phyloP scores from a whole-genome alignment of 768 basidiomycete genomes.

The Leucosporidium yakuticum region DNA sequence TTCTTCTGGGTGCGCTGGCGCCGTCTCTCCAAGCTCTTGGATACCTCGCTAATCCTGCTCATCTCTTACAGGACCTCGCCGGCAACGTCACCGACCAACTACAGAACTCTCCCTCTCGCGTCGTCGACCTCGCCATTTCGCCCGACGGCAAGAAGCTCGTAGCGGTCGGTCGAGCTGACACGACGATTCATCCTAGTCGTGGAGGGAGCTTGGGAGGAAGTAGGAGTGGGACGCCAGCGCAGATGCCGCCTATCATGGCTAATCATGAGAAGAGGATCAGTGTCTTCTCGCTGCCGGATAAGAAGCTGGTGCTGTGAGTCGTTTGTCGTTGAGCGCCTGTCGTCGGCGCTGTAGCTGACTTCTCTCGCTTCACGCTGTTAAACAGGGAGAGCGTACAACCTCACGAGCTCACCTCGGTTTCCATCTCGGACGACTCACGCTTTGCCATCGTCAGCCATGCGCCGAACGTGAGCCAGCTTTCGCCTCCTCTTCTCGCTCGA shows the following conservation, averaged over 20 bases:
- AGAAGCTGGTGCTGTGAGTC: constrained; percentile 62
- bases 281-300: constrained; percentile 67
- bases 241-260: constrained; percentile 17
- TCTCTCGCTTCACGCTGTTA: not conserved
- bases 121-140: constrained; percentile 78
- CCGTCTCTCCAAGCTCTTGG: not conserved
- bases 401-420: constrained; percentile 58
- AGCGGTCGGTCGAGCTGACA: constrained; percentile 56
- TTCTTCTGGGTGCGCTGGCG: constrained; percentile 63
- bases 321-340: not conserved
- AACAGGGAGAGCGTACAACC: constrained; percentile 33
- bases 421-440: constrained; percentile 59
- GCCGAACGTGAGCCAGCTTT: constrained; percentile 62
- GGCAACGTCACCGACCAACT: constrained; percentile 68
- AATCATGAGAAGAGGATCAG: constrained; percentile 55
- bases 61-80: constrained; percentile 58
- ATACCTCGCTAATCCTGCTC: not conserved
- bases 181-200: constrained; percentile 36
- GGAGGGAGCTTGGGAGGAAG: constrained; percentile 36
- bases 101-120: constrained; percentile 62
- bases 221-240: constrained; percentile 20
- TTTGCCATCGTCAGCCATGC: constrained; percentile 80
- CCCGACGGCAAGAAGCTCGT: constrained; percentile 78
- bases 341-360: not conserved
- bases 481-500: constrained; percentile 2